Conservation (phyloP, 768 basidiomycete species). For the Leccinum rimulosum region DNA sequence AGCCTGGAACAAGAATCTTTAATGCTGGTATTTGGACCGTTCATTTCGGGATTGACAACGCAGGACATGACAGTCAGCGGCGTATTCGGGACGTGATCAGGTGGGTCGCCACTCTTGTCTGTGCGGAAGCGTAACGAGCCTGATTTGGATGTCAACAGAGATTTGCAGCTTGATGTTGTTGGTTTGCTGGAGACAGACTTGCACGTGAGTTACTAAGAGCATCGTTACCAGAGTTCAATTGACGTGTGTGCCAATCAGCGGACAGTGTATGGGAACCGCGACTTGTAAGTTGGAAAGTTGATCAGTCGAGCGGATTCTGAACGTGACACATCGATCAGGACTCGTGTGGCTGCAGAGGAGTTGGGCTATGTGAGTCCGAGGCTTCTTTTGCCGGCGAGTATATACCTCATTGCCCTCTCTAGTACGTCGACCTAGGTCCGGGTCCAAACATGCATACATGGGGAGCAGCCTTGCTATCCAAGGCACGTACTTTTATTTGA, state of each 20-base stretch:
- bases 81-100: slow-evolving; percentile 48
- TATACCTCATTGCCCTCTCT: slow-evolving; percentile 2
- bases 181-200: slow-evolving; percentile 86
- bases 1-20: slow-evolving; percentile 62
- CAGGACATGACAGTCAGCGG: slow-evolving; percentile 34
- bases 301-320: not conserved
- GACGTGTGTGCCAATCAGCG: slow-evolving; percentile 40
- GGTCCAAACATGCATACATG: slow-evolving; percentile 88
- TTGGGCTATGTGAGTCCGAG: slow-evolving; percentile 68
- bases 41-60: slow-evolving; percentile 70
- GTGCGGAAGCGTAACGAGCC: not conserved
- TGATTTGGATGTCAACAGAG: slow-evolving; percentile 36
- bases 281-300: slow-evolving; percentile 50
- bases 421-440: slow-evolving; percentile 89
- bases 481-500: slow-evolving; percentile 39
- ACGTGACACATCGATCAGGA: slow-evolving; percentile 41
- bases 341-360: slow-evolving; percentile 73
- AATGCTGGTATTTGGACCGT: slow-evolving; percentile 89
- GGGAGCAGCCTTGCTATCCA: slow-evolving; percentile 81
- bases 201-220: slow-evolving; percentile 49
- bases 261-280: slow-evolving; percentile 79
- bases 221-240: not conserved
- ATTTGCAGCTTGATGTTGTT: slow-evolving; percentile 83
- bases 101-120: slow-evolving; percentile 41
- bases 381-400: not conserved